Conservation (phyloP, 805 yeast species). For the Brettanomyces custersianus region DNA sequence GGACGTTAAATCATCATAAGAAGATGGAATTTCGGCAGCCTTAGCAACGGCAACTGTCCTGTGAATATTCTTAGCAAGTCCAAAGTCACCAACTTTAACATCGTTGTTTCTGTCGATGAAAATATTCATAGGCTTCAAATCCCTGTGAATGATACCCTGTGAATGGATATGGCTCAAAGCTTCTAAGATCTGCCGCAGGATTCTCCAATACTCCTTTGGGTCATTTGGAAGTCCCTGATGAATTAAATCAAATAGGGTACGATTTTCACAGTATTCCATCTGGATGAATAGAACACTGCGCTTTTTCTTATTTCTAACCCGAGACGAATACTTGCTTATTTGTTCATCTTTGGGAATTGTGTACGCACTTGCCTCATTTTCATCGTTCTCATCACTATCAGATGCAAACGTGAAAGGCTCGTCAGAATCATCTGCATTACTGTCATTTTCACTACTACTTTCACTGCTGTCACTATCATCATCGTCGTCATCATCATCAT, state of each 20-base stretch:
- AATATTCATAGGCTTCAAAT: constrained; percentile 90
- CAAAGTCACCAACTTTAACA: constrained; percentile 94
- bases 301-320: constrained; percentile 18
- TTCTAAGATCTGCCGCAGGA: constrained; percentile 79
- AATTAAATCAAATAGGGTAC: constrained; percentile 77
- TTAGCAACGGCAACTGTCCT: constrained; percentile 19
- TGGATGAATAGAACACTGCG: constrained; percentile 82
- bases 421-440: constrained; percentile 13
- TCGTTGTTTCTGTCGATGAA: constrained; percentile 86
- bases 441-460: constrained; percentile 18
- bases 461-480: constrained; percentile 21
- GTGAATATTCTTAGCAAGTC: constrained; percentile 87
- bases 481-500: constrained; percentile 14
- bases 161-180: constrained; percentile 87
- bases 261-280: constrained; percentile 98
- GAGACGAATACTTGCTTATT: constrained; percentile 3
- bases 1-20: constrained; percentile 71
- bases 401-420: constrained; percentile 22
- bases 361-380: constrained; percentile 1
- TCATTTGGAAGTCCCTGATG: constrained; percentile 63
- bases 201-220: constrained; percentile 80
- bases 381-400: constrained; percentile 7
- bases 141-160: constrained; percentile 92
- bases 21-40: constrained; percentile 15
- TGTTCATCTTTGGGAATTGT: constrained; percentile 3